Evolutionary conservation across 257 asterid species (phyloP), one percentile per base, ranked within the genome.

Genomic region (Orobanche coerulescens): DNA sequence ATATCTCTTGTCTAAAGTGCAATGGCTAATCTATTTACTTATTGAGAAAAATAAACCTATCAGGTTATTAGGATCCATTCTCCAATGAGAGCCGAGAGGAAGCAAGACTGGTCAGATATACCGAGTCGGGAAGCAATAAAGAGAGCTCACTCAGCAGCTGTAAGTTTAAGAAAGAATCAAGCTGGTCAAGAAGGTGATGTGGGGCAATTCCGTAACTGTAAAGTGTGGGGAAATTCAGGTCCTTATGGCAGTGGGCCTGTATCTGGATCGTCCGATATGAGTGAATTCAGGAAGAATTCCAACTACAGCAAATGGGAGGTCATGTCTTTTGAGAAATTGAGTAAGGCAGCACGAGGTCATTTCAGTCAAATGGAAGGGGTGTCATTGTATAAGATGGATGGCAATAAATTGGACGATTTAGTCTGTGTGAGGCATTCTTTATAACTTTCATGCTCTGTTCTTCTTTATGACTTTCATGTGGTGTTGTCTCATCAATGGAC

Each of bases 41-140:
- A 42, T 30, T 7, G 4, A 23, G 49, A 55, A 37, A 46, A 58
- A 23, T 37, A 49, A 63, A 51, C n/a, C 37, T 61, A 60, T 71
- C 83, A 92, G 98, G 94, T 92, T 44, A 86, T 93, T 61, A 74
- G 97, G 79, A 93, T 93, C 80, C 99, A 93, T 75, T 93, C 99
- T 80, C 99, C 97, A 47, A 89, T 93, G 99, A 79, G 97, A 82
- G 90, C 94, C 60, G 68, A 74, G 72, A 83, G 94, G 76, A 83
- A 81, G 77, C 85, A 80, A 65, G 95, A 84, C 66, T 93, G 97
- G 99, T 89, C 97, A 13, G 90, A 86, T 72, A 73, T 89, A 52
- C 96, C 95, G 50, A 80, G 79, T 69, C 84, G 85, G 67, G 97
- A 81, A 73, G 67, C 79, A 77, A 83, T 85, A 75, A 75, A 73